These are phyloP conservation scores for Lecanoromycetidae sp. DNA, from an alignment of 2,329 filamentous ascomycete genomes.

Conservation along the genomic window DNA sequence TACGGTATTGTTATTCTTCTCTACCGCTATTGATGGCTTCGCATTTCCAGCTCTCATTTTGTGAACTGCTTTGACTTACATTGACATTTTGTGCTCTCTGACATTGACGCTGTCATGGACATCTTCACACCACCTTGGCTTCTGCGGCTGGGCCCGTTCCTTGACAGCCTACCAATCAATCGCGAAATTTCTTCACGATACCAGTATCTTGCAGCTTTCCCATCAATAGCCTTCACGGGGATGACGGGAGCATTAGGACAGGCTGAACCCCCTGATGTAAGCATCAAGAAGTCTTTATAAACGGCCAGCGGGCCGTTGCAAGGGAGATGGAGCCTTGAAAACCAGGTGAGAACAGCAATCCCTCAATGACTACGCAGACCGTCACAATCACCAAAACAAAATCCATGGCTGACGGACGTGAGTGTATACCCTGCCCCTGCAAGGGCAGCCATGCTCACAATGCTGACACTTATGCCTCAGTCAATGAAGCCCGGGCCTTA, in stretches of 20 bases:
- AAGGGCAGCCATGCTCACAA: slow-evolving; percentile 41
- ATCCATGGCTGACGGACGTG: slow-evolving; percentile 15
- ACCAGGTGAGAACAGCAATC: neutral
- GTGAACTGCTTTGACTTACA: neutral
- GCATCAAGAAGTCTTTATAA: slow-evolving; percentile 1
- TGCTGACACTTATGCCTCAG: slow-evolving; percentile 28
- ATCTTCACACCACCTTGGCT: neutral
- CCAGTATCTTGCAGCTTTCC: neutral
- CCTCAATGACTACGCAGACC: neutral
- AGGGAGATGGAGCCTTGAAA: neutral
- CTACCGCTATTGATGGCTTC: slow-evolving; percentile 1
- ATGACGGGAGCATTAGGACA: too few species aligned
- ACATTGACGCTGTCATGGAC: slow-evolving; percentile 1
- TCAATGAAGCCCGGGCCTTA: slow-evolving; percentile 52
- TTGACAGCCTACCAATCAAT: slow-evolving; percentile 5
- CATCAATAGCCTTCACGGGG: neutral
- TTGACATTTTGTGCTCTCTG: neutral
- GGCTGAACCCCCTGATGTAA: neutral
- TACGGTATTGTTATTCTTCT: neutral
- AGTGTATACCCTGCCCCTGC: slow-evolving; percentile 32
- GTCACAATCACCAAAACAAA: neutral
- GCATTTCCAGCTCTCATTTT: neutral
- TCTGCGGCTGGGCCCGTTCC: neutral
- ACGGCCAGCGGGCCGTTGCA: neutral
- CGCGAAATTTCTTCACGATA: neutral